Percentiles rank a stretch among this genome's conserved stretches.
Evolutionary conservation across 352 stramenopile genomes (phyloP).

Genomic region (Pythium chondricola): DNA sequence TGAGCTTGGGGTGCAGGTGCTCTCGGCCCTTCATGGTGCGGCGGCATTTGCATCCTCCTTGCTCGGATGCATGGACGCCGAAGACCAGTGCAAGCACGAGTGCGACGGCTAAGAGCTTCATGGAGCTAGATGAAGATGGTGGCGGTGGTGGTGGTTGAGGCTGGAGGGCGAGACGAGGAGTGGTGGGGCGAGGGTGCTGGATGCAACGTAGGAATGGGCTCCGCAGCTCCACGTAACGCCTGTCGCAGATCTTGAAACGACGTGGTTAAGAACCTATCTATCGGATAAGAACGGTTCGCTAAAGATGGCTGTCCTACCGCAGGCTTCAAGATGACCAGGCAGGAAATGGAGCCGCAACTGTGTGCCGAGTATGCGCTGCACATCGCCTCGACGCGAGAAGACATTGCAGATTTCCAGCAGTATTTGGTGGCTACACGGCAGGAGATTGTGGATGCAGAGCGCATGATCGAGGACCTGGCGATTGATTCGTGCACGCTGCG

Average conservation of each 20-base stretch:
- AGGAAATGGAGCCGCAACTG: slow-evolving; percentile 6
- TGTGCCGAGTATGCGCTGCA: slow-evolving; percentile 32
- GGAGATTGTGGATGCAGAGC: slow-evolving; percentile 32
- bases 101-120: slow-evolving; percentile 6
- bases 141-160: not conserved
- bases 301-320: too few relatives aligned
- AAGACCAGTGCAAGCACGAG: not conserved
- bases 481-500: slow-evolving; percentile 38
- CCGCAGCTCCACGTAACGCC: too few relatives aligned
- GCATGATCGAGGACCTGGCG: slow-evolving; percentile 41
- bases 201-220: too few relatives aligned
- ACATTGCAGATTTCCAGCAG: slow-evolving; percentile 23
- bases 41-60: slow-evolving; percentile 43
- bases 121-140: not conserved
- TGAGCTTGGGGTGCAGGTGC: slow-evolving; percentile 51
- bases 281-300: too few relatives aligned
- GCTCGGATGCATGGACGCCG: not conserved
- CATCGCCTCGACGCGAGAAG: slow-evolving; percentile 33
- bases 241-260: not conserved
- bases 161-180: not conserved
- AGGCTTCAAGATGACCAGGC: too few relatives aligned
- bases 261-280: too few relatives aligned
- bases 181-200: too few relatives aligned
- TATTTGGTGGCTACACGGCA: slow-evolving; percentile 30
- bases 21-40: slow-evolving; percentile 73